These are phyloP conservation scores for Mediolabrus comicus DNA, from an alignment of 108 stramenopile genomes.

Conservation along the genomic window DNA sequence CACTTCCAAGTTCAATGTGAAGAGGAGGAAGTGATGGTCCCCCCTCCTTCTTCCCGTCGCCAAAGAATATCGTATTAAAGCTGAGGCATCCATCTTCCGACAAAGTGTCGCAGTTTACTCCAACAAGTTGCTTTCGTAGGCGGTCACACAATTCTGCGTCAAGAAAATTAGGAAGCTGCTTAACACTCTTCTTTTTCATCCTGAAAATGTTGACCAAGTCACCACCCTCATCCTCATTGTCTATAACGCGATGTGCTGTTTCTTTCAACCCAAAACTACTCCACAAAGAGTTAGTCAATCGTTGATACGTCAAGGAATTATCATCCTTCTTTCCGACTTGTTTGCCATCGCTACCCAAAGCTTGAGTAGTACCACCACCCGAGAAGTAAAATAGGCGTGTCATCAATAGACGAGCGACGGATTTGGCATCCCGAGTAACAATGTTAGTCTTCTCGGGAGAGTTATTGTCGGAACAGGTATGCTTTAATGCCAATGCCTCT, in stretches of 20 bases:
- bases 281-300: slow-evolving; percentile 57
- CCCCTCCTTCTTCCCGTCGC: neutral
- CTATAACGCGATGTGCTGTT: slow-evolving; percentile 23
- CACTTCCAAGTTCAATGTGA: slow-evolving; percentile 80
- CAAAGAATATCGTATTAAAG: slow-evolving; percentile 34
- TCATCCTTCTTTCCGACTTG: slow-evolving; percentile 3
- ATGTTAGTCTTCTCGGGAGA: slow-evolving; percentile 14
- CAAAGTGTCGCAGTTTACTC: slow-evolving; percentile 41
- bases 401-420: slow-evolving; percentile 44
- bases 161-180: slow-evolving; percentile 5
- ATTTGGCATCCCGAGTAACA: slow-evolving; percentile 7
- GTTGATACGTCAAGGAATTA: slow-evolving; percentile 15
- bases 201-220: neutral
- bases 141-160: slow-evolving; percentile 7
- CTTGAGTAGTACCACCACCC: slow-evolving; percentile 79
- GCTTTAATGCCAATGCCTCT: slow-evolving; percentile 51
- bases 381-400: slow-evolving; percentile 68
- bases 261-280: slow-evolving; percentile 65
- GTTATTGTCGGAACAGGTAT: neutral
- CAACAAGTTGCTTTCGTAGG: slow-evolving; percentile 11
- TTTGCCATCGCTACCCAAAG: neutral
- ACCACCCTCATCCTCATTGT: neutral
- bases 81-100: slow-evolving; percentile 46
- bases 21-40: slow-evolving; percentile 46
- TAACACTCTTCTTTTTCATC: neutral